Percentiles rank a stretch among this genome's conserved stretches.
Evolutionary conservation across 495 filamentous ascomycete genomes (phyloP).

Genomic region (Ramalina intermedia): DNA sequence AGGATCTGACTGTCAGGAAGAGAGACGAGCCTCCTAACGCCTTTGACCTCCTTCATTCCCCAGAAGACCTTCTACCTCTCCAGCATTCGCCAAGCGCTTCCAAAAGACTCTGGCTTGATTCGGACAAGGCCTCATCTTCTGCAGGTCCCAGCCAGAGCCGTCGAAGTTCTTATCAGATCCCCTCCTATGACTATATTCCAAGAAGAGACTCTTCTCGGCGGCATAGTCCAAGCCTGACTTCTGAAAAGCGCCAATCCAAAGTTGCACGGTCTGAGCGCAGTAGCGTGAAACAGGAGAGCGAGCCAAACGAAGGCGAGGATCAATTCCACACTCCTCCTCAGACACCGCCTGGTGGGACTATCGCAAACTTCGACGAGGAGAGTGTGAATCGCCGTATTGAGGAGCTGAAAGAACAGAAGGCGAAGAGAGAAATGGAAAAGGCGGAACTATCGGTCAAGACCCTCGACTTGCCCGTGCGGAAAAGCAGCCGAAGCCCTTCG

Average conservation of each 20-base stretch:
- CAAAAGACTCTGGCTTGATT: background rate
- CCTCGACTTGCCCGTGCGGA: background rate
- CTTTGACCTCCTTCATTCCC: conserved; percentile 2
- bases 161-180: conserved; percentile 19
- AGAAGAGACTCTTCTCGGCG: conserved; percentile 9
- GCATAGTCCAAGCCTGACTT: conserved; percentile 9
- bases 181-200: conserved; percentile 7
- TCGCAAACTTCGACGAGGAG: conserved; percentile 14
- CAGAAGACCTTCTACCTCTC: background rate
- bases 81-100: background rate
- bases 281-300: background rate
- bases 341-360: background rate
- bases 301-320: conserved; percentile 13
- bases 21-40: conserved; percentile 17
- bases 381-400: conserved; percentile 35
- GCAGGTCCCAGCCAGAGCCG: conserved; percentile 10
- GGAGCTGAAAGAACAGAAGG: conserved; percentile 37
- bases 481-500: conserved; percentile 3
- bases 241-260: conserved; percentile 1
- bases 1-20: conserved; percentile 27
- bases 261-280: background rate
- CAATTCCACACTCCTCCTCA: conserved; percentile 17
- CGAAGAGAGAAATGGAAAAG: conserved; percentile 9
- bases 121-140: background rate
- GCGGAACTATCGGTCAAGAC: background rate